These are phyloP conservation scores for Chlamydomonas eustigma DNA, from an alignment of 139 green algal species.

Conservation along the genomic window DNA sequence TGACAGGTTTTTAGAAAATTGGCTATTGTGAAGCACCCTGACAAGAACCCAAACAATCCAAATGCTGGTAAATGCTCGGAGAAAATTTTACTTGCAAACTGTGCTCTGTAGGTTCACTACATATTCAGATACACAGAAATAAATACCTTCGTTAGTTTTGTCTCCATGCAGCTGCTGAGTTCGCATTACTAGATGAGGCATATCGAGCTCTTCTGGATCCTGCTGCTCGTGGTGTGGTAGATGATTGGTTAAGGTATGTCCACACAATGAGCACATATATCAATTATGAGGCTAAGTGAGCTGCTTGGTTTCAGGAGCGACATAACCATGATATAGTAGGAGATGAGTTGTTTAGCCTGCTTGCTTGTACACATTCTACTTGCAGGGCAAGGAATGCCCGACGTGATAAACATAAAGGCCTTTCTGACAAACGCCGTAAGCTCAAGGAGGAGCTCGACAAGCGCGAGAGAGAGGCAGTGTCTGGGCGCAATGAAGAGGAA, in stretches of 20 bases:
- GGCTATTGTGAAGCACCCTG: slow-evolving; percentile 74
- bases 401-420: slow-evolving; percentile 25
- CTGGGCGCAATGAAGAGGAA: slow-evolving; percentile 44
- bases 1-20: slow-evolving; percentile 69
- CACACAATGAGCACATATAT: too few relatives aligned
- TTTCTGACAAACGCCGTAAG: slow-evolving; percentile 71
- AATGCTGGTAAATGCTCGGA: slow-evolving; percentile 55
- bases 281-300: too few relatives aligned
- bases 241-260: slow-evolving; percentile 58
- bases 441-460: slow-evolving; percentile 60
- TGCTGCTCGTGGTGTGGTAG: slow-evolving; percentile 58
- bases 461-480: slow-evolving; percentile 48
- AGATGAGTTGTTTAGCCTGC: too few relatives aligned
- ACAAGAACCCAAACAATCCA: slow-evolving; percentile 69
- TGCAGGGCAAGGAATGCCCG: slow-evolving; percentile 51
- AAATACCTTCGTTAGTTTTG: too few relatives aligned
- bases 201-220: slow-evolving; percentile 77
- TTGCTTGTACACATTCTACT: too few relatives aligned
- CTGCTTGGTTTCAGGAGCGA: too few relatives aligned
- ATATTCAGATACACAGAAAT: too few relatives aligned
- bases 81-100: too few relatives aligned
- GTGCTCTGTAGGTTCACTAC: too few relatives aligned
- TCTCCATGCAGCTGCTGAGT: slow-evolving; percentile 63
- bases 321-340: too few relatives aligned
- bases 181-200: slow-evolving; percentile 73